Percentiles rank a stretch among this genome's conserved stretches.
Evolutionary conservation across 495 filamentous ascomycete species (phyloP).

Genomic region (Viridothelium virens): DNA sequence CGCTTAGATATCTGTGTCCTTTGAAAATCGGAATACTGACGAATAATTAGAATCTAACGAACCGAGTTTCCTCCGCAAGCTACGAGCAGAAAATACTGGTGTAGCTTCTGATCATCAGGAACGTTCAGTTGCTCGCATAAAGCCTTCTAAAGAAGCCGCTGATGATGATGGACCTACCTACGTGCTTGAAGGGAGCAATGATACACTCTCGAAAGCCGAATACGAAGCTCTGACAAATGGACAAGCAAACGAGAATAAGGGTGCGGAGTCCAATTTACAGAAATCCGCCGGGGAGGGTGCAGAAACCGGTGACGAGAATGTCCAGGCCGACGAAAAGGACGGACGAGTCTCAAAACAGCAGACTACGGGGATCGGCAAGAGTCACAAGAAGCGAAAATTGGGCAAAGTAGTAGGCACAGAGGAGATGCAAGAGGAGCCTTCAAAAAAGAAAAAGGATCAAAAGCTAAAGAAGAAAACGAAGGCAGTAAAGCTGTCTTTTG

Average conservation of each 20-base stretch:
- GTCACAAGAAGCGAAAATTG: constrained; percentile 32
- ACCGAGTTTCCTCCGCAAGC: constrained; percentile 36
- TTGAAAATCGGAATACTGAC: not conserved
- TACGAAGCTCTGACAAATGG: constrained; percentile 35
- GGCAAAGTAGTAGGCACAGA: constrained; percentile 30
- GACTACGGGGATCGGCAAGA: constrained; percentile 20
- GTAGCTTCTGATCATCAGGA: constrained; percentile 34
- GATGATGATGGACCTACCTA: constrained; percentile 43
- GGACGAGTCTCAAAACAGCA: constrained; percentile 14
- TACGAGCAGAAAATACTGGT: constrained; percentile 37
- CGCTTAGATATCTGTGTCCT: not conserved
- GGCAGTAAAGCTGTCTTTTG: constrained; percentile 36
- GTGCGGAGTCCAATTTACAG: not conserved
- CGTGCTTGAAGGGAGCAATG: constrained; percentile 41
- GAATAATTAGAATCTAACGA: constrained; percentile 33
- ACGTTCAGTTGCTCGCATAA: constrained; percentile 36
- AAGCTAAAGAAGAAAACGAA: constrained; percentile 38
- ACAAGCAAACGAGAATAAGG: constrained; percentile 16
- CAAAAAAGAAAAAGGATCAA: constrained; percentile 20
- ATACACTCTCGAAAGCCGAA: constrained; percentile 38
- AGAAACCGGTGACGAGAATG: constrained; percentile 9
- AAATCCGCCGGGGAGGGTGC: not conserved
- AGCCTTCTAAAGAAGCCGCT: constrained; percentile 33
- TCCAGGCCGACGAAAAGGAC: constrained; percentile 4
- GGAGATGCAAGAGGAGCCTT: constrained; percentile 18